phyloP scores from a whole-genome alignment of 1,139 yeast species.

The Geotrichum aggregatum region DNA sequence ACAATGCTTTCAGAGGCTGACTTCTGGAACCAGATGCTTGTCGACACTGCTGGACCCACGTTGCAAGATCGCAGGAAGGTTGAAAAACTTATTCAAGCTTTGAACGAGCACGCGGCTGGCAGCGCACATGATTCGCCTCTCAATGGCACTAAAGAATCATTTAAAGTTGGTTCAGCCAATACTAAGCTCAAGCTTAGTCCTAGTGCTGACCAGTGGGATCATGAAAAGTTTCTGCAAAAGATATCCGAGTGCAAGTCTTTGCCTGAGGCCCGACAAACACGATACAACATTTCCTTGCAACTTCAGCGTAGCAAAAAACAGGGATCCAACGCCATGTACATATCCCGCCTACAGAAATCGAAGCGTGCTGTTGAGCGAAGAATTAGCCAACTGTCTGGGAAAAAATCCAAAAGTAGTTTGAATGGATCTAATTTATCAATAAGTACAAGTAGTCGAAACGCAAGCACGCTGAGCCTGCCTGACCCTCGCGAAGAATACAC shows the following conservation, averaged over 20 bases:
- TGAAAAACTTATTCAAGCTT: constrained; percentile 62
- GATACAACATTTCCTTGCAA: constrained; percentile 46
- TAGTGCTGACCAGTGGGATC: constrained; percentile 38
- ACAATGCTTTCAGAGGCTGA: constrained; percentile 66
- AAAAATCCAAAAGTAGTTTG: neutral
- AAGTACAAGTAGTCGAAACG: constrained; percentile 8
- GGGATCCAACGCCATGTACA: constrained; percentile 26
- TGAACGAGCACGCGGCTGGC: constrained; percentile 56
- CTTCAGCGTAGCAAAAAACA: constrained; percentile 30
- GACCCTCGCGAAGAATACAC: constrained; percentile 38
- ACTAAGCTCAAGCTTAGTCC: constrained; percentile 31
- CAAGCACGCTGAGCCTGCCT: constrained; percentile 11
- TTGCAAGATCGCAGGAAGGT: constrained; percentile 76
- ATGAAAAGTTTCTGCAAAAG: constrained; percentile 44
- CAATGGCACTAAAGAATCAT: constrained; percentile 7
- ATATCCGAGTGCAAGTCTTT: constrained; percentile 39
- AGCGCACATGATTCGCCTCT: neutral
- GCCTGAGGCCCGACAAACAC: constrained; percentile 44
- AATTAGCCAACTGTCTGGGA: constrained; percentile 32
- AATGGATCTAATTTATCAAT: neutral
- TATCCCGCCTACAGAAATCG: constrained; percentile 33
- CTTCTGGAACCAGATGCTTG: constrained; percentile 65
- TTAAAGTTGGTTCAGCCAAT: neutral
- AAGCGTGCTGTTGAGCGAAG: constrained; percentile 30
- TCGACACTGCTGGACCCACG: constrained; percentile 58